Conservation (phyloP, 2,329 filamentous ascomycete genomes). For the Aaosphaeria arxii region DNA sequence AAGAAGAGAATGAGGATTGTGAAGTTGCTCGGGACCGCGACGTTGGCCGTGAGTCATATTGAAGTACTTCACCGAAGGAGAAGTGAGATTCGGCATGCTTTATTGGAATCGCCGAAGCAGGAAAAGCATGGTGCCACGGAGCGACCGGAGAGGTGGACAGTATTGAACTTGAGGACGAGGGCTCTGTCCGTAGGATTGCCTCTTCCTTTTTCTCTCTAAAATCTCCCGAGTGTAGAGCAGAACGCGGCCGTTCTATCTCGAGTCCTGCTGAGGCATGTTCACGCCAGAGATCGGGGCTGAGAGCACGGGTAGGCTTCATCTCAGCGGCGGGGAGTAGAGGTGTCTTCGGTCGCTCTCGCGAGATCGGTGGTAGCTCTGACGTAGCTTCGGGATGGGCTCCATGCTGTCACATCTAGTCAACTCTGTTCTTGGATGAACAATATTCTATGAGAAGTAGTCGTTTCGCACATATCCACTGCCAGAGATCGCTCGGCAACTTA, state of each 20-base stretch:
- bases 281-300: constrained; percentile 21
- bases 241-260: constrained; percentile 78
- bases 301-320: constrained; percentile 29
- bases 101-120: constrained; percentile 31
- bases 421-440: too few relatives aligned
- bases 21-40: constrained; percentile 41
- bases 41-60: constrained; percentile 2
- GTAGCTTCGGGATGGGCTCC: constrained; percentile 9
- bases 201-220: constrained; percentile 51
- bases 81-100: constrained; percentile 13
- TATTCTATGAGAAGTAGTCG: too few relatives aligned
- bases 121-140: constrained; percentile 55
- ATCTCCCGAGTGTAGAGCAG: constrained; percentile 63
- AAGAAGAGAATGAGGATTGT: constrained; percentile 68
- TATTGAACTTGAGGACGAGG: constrained; percentile 10
- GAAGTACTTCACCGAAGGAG: constrained; percentile 5
- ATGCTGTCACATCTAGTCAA: constrained; percentile 9
- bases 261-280: constrained; percentile 33
- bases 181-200: constrained; percentile 10
- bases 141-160: constrained; percentile 53
- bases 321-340: constrained; percentile 36
- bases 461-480: too few relatives aligned
- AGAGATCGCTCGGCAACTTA: too few relatives aligned
- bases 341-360: constrained; percentile 25
- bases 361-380: constrained; percentile 9